phyloP scores from a whole-genome alignment of 1,139 yeast species.

The Hansenula sp. region DNA sequence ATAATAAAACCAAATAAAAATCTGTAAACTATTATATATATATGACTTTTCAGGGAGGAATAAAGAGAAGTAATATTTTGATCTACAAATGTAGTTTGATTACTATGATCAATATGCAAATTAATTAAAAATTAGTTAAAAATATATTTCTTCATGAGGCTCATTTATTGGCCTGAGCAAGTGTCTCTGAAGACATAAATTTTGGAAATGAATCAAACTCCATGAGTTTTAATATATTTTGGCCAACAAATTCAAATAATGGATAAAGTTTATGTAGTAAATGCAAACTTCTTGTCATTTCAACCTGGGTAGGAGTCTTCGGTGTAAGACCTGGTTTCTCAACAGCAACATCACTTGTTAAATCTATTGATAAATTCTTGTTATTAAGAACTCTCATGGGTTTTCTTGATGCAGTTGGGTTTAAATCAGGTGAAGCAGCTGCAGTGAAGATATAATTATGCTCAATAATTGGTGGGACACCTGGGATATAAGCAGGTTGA shows the following conservation, averaged over 20 bases:
- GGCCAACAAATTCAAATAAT: slow-evolving; percentile 38
- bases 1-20: slow-evolving; percentile 21
- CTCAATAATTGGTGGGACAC: not conserved
- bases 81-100: not conserved
- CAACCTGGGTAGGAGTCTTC: slow-evolving; percentile 21
- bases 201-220: slow-evolving; percentile 72
- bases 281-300: slow-evolving; percentile 27
- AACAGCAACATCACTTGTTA: not conserved
- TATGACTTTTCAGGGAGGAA: slow-evolving; percentile 7
- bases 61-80: not conserved
- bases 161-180: slow-evolving; percentile 22
- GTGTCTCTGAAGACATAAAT: slow-evolving; percentile 44
- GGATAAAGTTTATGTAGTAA: slow-evolving; percentile 33
- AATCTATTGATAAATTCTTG: slow-evolving; percentile 17
- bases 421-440: not conserved
- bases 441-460: not conserved
- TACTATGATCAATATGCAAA: not conserved
- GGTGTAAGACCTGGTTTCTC: slow-evolving; percentile 6
- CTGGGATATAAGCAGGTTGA: not conserved
- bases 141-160: too few species aligned
- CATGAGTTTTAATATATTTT: slow-evolving; percentile 56
- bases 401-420: not conserved
- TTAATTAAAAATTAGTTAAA: too few species aligned
- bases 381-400: slow-evolving; percentile 8
- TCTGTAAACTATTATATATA: not conserved